Conservation (phyloP, 2,329 filamentous ascomycete genomes). For the Diaporthe citrichinensis region DNA sequence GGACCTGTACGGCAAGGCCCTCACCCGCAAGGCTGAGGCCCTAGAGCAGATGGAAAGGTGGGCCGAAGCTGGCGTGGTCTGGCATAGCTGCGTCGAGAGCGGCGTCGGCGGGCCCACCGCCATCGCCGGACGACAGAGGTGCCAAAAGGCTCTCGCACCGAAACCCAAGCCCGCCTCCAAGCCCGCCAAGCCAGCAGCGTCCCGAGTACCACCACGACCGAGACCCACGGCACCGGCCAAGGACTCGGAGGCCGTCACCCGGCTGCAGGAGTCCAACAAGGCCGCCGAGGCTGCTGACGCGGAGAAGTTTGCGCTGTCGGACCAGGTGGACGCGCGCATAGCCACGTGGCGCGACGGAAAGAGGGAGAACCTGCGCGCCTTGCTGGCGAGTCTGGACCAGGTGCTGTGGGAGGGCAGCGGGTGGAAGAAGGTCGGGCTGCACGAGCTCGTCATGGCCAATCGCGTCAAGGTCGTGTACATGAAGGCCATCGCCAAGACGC, state of each 20-base stretch:
- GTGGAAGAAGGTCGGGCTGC: slow-evolving; percentile 97
- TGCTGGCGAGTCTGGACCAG: slow-evolving; percentile 87
- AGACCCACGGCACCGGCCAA: slow-evolving; percentile 61
- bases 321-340: slow-evolving; percentile 86
- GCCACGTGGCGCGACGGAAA: slow-evolving; percentile 90
- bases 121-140: slow-evolving; percentile 87
- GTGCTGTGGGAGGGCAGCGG: slow-evolving; percentile 93
- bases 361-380: slow-evolving; percentile 89
- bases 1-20: slow-evolving; percentile 92
- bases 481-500: slow-evolving; percentile 98
- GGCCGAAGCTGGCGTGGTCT: slow-evolving; percentile 84
- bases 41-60: slow-evolving; percentile 96
- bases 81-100: slow-evolving; percentile 86
- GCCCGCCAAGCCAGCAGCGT: slow-evolving; percentile 59
- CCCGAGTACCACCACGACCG: slow-evolving; percentile 62
- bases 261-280: slow-evolving; percentile 85
- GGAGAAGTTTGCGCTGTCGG: slow-evolving; percentile 90
- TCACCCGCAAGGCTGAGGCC: slow-evolving; percentile 95
- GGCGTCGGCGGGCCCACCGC: slow-evolving; percentile 89
- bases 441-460: slow-evolving; percentile 90
- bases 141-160: slow-evolving; percentile 86
- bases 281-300: slow-evolving; percentile 90
- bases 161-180: slow-evolving; percentile 64
- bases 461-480: slow-evolving; percentile 99
- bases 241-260: slow-evolving; percentile 83